Conservation (phyloP, 441 rosid genomes). For the Croton laevigatus region DNA sequence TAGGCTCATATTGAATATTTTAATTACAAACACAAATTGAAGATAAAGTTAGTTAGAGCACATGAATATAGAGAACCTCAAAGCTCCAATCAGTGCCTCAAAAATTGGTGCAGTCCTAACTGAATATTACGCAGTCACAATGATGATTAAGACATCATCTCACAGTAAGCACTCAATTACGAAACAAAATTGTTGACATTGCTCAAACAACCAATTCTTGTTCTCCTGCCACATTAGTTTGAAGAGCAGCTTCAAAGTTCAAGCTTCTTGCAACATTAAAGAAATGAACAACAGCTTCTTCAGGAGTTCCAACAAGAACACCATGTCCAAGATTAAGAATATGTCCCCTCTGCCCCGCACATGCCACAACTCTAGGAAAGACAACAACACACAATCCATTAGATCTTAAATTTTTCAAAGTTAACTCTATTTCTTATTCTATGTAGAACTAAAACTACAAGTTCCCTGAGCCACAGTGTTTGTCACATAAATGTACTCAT, state of each 20-base stretch:
- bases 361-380: slow-evolving; percentile 68
- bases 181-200: slow-evolving; percentile 18
- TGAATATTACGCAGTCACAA: slow-evolving; percentile 3
- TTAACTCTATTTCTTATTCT: slow-evolving; percentile 1
- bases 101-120: slow-evolving; percentile 19
- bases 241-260: slow-evolving; percentile 22
- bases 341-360: slow-evolving; percentile 84
- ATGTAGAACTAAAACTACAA: slow-evolving; percentile 14
- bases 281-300: slow-evolving; percentile 92
- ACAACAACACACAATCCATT: slow-evolving; percentile 2
- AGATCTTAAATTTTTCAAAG: slow-evolving; percentile 6
- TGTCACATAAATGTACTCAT: slow-evolving; percentile 8
- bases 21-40: slow-evolving; percentile 20
- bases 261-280: slow-evolving; percentile 74
- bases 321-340: slow-evolving; percentile 93
- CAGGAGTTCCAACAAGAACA: slow-evolving; percentile 93
- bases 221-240: slow-evolving; percentile 44
- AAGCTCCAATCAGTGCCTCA: slow-evolving; percentile 22
- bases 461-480: slow-evolving; percentile 16
- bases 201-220: slow-evolving; percentile 54
- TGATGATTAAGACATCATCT: slow-evolving; percentile 13
- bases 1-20: slow-evolving; percentile 3
- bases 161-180: slow-evolving; percentile 4
- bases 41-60: slow-evolving; percentile 21
- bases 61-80: slow-evolving; percentile 30